Evolutionary conservation across 768 basidiomycete species (phyloP), one percentile per base, ranked within the genome.

Genomic region (Suillus alpinus): DNA sequence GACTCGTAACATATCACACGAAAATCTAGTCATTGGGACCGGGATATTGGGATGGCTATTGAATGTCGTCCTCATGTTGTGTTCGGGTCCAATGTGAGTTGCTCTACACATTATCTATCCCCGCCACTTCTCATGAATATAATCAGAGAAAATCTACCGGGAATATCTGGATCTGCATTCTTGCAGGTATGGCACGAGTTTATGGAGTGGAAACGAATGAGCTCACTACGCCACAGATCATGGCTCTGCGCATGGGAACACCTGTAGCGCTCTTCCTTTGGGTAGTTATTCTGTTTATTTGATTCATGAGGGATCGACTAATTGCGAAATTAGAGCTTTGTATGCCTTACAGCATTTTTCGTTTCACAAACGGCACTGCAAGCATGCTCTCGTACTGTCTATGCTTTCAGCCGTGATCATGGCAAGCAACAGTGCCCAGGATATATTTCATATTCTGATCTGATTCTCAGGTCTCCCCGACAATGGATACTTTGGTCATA

Each of bases 301-400:
- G 43, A 7, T 34, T 49, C 12, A 31, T n/a, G 23, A 5, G 34
- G 6, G 3, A 5, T 32, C 50, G 36, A 31, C 26, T 34, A 26
- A 18, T 46, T 31, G 50, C n/a, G 18, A 20, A 20, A 20, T 36
- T 56, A 87, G 87, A 79, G 79, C 14, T 86, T 88, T 63, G 89
- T 92, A 34, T 94, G 92, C 78, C 70, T 91, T 60, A 92, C 92
- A 16, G 94, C 94, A 0, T 94, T 93, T 78, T 92, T 92, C 71
- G 91, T 92, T 59, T 86, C 85, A 18, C 90, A 92, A 72, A 87
- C 84, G 14, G 87, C 91, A 12, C 80, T 92, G 6, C 93, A 95
- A 66, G 93, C 93, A 26, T 86, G 85, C 58, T 91, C 91, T 4
- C 82, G 94, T 40, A 89, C 90, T 0, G 78, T 94, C 29, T 94